These are phyloP conservation scores for Trypanosoma caninum DNA, from an alignment of 208 protist genomes.

Conservation along the genomic window DNA sequence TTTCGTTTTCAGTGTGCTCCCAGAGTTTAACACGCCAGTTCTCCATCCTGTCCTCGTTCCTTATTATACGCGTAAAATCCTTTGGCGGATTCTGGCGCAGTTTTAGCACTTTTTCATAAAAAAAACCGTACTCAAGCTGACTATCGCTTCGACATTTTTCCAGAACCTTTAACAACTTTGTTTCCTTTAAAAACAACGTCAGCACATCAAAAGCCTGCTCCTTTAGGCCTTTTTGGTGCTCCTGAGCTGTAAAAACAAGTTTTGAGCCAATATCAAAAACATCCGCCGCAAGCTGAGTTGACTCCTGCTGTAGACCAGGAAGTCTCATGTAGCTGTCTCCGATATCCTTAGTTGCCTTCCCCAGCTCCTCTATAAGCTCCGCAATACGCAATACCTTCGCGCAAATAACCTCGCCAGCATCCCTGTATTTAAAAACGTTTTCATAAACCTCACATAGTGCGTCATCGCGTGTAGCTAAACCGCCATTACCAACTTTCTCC, in stretches of 20 bases:
- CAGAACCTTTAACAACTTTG: slow-evolving; percentile 39
- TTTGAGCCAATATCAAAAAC: slow-evolving; percentile 46
- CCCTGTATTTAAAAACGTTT: slow-evolving; percentile 51
- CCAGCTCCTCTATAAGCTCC: slow-evolving; percentile 69
- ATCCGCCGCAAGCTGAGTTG: slow-evolving; percentile 48
- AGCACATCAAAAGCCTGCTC: slow-evolving; percentile 60
- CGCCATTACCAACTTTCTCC: slow-evolving; percentile 48
- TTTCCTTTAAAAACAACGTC: slow-evolving; percentile 41
- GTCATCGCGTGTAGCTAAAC: slow-evolving; percentile 35
- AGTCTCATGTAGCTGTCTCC: slow-evolving; percentile 63
- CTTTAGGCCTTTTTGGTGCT: slow-evolving; percentile 59
- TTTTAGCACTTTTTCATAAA: slow-evolving; percentile 62
- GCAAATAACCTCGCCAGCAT: slow-evolving; percentile 39
- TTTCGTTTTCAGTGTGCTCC: slow-evolving; percentile 56
- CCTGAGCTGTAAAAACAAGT: slow-evolving; percentile 43
- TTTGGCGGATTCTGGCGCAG: slow-evolving; percentile 45
- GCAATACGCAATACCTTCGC: slow-evolving; percentile 52
- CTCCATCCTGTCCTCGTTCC: slow-evolving; percentile 75
- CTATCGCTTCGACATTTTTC: slow-evolving; percentile 50
- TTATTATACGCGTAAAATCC: slow-evolving; percentile 63
- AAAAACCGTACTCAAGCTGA: slow-evolving; percentile 82
- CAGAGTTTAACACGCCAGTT: slow-evolving; percentile 77
- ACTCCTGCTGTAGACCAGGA: slow-evolving; percentile 52
- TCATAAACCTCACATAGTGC: slow-evolving; percentile 32
- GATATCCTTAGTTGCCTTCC: slow-evolving; percentile 56